Conservation (phyloP, 176 grass and related monocot species). For the Rhynchospora pubera region DNA sequence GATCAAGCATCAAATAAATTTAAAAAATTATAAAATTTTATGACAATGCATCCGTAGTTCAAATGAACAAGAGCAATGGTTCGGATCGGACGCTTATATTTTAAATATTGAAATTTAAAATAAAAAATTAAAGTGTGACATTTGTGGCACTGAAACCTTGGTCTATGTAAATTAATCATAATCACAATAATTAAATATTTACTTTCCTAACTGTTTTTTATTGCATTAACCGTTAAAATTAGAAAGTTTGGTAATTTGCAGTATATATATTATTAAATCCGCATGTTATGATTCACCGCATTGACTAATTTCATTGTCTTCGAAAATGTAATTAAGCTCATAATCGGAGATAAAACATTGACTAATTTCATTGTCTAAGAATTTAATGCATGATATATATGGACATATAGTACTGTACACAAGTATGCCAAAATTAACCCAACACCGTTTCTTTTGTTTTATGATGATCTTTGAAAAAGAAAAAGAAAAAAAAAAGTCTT, state of each 20-base stretch:
- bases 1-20: too few relatives aligned
- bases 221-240: not conserved
- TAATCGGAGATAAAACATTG: not conserved
- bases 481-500: too few relatives aligned
- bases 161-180: not conserved
- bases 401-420: not conserved
- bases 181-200: not conserved
- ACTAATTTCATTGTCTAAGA: not conserved
- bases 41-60: too few relatives aligned
- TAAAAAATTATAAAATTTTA: too few relatives aligned
- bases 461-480: not conserved
- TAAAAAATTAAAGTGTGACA: too few relatives aligned
- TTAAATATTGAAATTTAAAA: too few relatives aligned
- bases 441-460: not conserved
- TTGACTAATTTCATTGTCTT: too few relatives aligned
- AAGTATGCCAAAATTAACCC: not conserved
- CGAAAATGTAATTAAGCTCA: not conserved
- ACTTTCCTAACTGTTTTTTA: not conserved
- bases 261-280: not conserved
- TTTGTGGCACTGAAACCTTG: too few relatives aligned
- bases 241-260: not conserved
- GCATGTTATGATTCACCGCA: too few relatives aligned
- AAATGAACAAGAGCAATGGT: too few relatives aligned
- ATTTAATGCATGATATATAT: too few relatives aligned
- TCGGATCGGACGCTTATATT: too few relatives aligned